Base-by-base conservation (phyloP, 805 yeast species). In the Wickerhamiella sergipiensis region DNA sequence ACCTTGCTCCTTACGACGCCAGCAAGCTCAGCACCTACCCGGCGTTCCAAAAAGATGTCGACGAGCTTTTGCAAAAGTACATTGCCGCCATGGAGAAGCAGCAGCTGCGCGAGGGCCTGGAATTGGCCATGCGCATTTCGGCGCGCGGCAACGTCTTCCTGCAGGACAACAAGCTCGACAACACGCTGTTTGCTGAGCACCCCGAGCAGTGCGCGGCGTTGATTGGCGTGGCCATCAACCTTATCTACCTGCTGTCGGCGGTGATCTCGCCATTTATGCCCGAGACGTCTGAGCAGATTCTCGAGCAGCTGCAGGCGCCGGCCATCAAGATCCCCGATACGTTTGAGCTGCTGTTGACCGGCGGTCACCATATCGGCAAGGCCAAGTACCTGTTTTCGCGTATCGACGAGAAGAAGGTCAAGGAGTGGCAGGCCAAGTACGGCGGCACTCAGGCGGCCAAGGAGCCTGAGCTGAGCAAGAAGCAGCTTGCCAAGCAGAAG, bases 101-200 rank as follows among this genome's bases (percentile, higher is more conserved):
- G 46, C 55, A 59, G 45, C 77, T 87, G 62, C 83, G 96, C 69
- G 83, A 80, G 63, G 97, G 97, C 65, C 74, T 90, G 56, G 97
- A 89, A 67, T 67, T 80, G 39, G 95, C 95, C 54, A 88, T 92
- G 96, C 75, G 85, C 31, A 72, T 92, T 52, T 84, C 95, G 52
- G 79, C 95, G 19, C 80, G 95, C 61, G 98, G 98, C 68, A 92
- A 92, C 71, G 84, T 76, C 67, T 92, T 90, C 76, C 76, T 92
- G 66, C 99, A 92, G 71, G 98, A 90, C 48, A 88, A 89, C 72
- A 89, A 89, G 71, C 76, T 92, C 61, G 97, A 90, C 68, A 92
- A 92, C 75, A 73, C 85, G 9, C 73, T 89, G 57, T 86, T 80
- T 68, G 77, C 79, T 51, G 79, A 86, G 62, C 65, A 70, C 47